Base-by-base conservation (phyloP, 1,284 basidiomycete genomes). In the Austroboletus niveus region DNA sequence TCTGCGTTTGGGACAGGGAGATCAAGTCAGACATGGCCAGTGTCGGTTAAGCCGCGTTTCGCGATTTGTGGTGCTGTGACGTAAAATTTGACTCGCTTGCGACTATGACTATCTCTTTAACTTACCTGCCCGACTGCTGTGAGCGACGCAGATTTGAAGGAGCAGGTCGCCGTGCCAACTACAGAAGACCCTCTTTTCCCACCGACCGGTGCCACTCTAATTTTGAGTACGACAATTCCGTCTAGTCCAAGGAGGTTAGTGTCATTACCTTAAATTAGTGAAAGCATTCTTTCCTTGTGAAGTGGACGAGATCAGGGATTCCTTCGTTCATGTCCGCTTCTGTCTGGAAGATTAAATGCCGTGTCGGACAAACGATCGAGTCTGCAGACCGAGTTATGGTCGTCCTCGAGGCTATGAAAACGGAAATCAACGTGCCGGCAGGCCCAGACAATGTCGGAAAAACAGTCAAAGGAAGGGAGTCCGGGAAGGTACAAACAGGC, bases 361-460 rank as follows among this genome's bases (percentile, higher is more conserved):
- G 57, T 14, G 68, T 60, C 3, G 81, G 80, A 8, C 76, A 83
- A 45, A 57, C 61, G 0, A 71, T 87, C 36, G 54, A 66, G 11
- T 69, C 73, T 1, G 69, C 70, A 0, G 77, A 79, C 10, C 74
- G 83, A 32, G 72, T 79, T 15, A 57, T 87, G 43, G 58, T 81
- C 5, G 72, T 87, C 22, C 72, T 89, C 15, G 84, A 87, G 63
- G 85, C 86, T 1, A 89, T 88, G 87, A 89, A 89, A 69, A 86
- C 81, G 6, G 85, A 87, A 62, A 77, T 84, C 40, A 71, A 72
- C 12, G 58, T 84, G 7, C 65, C 62, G 43, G 75, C 77, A 0
- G 77, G 76, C 1, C 72, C 75, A 22, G 72, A 71, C 24, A 74
- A 75, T 48, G 61, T 79, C 4, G 80, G 80, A 1, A 74, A 72